Evolutionary conservation across 495 filamentous ascomycete genomes (phyloP).

Genomic region (Hypoxylon trugodes): DNA sequence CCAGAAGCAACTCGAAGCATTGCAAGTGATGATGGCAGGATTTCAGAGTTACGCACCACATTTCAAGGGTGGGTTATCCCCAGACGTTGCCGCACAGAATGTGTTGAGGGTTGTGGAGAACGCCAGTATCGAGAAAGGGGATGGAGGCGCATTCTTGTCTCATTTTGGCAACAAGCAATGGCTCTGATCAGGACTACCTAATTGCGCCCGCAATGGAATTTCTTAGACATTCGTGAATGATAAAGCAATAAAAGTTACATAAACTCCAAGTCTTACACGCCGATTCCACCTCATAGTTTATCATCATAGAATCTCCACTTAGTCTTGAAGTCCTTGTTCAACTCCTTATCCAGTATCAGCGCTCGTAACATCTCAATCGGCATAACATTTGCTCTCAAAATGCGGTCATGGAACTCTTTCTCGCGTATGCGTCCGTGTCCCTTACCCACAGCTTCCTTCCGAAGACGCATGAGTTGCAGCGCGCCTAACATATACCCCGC

Average conservation of each 20-base stretch:
- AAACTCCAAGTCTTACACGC: background rate
- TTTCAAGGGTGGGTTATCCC: no score
- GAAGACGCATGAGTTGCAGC: slow-evolving; percentile 54
- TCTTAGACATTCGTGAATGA: no score
- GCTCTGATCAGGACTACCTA: no score
- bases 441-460: slow-evolving; percentile 46
- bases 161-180: no score
- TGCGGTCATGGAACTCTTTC: slow-evolving; percentile 58
- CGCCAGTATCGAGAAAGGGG: no score
- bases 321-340: slow-evolving; percentile 44
- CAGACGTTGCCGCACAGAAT: no score
- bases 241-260: background rate
- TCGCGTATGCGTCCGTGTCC: slow-evolving; percentile 45
- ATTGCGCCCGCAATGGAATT: no score
- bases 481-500: slow-evolving; percentile 63
- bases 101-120: no score
- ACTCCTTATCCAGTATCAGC: slow-evolving; percentile 48
- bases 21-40: no score
- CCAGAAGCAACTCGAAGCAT: no score
- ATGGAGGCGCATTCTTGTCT: no score
- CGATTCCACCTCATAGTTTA: slow-evolving; percentile 10
- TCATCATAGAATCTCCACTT: slow-evolving; percentile 45
- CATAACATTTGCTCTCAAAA: slow-evolving; percentile 57
- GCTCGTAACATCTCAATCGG: slow-evolving; percentile 61
- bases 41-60: no score